Percentiles rank a stretch among this genome's conserved stretches.
These are phyloP conservation scores for Pseudozyma sp. DNA, from an alignment of 1,284 basidiomycete genomes.

Conservation along the genomic window DNA sequence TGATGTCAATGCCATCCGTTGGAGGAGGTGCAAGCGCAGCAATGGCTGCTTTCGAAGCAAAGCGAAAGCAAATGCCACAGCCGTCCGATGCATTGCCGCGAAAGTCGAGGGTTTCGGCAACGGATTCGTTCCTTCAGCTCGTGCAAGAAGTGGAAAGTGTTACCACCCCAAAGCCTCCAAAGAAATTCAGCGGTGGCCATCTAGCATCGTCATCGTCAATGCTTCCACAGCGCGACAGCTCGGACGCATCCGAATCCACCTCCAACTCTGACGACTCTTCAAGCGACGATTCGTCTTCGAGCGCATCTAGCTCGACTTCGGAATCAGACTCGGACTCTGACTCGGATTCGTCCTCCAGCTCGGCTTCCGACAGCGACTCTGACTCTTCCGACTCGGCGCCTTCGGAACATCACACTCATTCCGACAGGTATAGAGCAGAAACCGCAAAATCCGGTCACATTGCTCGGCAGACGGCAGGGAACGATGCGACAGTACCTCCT, in stretches of 20 bases:
- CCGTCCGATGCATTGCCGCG: not conserved
- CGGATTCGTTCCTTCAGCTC: not conserved
- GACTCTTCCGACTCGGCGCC: constrained; percentile 27
- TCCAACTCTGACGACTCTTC: constrained; percentile 6
- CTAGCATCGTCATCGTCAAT: not conserved
- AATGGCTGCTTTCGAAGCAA: constrained; percentile 41
- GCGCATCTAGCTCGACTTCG: not conserved
- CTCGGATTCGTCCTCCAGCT: constrained; percentile 1
- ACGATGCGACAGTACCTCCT: constrained; percentile 22
- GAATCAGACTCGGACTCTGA: constrained; percentile 4
- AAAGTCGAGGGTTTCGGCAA: not conserved
- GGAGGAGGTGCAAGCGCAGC: constrained; percentile 20
- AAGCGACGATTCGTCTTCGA: not conserved
- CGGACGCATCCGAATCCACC: constrained; percentile 6
- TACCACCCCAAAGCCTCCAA: not conserved
- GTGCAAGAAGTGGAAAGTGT: not conserved
- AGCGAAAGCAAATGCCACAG: constrained; percentile 15
- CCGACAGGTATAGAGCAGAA: constrained; percentile 1
- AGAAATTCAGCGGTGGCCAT: too few species aligned
- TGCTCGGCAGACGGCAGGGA: not conserved
- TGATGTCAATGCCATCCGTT: constrained; percentile 13
- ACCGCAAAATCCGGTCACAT: not conserved
- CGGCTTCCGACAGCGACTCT: constrained; percentile 4
- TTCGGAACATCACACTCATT: constrained; percentile 10
- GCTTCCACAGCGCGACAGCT: not conserved